Percentiles rank a stretch among this genome's conserved stretches.
These are phyloP conservation scores for Colletotrichum viniferum DNA, from an alignment of 2,329 filamentous ascomycete genomes.

Conservation along the genomic window DNA sequence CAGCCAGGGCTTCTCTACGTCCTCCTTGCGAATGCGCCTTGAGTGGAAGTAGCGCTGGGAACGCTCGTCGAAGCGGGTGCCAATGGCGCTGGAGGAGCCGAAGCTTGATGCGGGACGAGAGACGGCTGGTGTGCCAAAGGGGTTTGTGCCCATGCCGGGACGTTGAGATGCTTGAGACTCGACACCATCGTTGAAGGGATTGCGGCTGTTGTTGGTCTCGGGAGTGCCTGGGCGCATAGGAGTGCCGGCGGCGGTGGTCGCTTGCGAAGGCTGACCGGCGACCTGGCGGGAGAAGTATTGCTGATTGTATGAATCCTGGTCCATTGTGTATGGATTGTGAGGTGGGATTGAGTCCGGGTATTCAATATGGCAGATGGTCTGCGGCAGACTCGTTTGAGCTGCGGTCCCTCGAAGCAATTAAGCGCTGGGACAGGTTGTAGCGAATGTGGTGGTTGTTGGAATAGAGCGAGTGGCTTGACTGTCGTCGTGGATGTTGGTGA, in stretches of 20 bases:
- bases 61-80: constrained; percentile 39
- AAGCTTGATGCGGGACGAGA: constrained; percentile 55
- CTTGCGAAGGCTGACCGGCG: constrained; percentile 36
- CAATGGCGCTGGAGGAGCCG: constrained; percentile 46
- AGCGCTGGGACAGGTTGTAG: background rate
- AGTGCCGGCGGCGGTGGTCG: constrained; percentile 41
- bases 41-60: constrained; percentile 72
- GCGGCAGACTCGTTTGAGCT: background rate
- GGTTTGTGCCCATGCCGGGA: constrained; percentile 37
- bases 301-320: constrained; percentile 29
- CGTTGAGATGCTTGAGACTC: constrained; percentile 40
- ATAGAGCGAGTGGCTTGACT: background rate
- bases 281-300: constrained; percentile 31
- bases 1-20: constrained; percentile 79
- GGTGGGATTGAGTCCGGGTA: background rate
- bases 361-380: background rate
- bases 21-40: constrained; percentile 72
- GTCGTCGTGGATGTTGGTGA: background rate
- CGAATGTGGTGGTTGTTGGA: background rate
- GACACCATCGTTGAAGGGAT: constrained; percentile 44
- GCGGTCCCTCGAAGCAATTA: background rate
- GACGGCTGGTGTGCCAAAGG: constrained; percentile 48
- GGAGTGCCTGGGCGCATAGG: constrained; percentile 47
- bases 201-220: constrained; percentile 42
- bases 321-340: constrained; percentile 25